Conservation (phyloP, 768 basidiomycete genomes). For the Tylopilus plumbeoviolaceoides region DNA sequence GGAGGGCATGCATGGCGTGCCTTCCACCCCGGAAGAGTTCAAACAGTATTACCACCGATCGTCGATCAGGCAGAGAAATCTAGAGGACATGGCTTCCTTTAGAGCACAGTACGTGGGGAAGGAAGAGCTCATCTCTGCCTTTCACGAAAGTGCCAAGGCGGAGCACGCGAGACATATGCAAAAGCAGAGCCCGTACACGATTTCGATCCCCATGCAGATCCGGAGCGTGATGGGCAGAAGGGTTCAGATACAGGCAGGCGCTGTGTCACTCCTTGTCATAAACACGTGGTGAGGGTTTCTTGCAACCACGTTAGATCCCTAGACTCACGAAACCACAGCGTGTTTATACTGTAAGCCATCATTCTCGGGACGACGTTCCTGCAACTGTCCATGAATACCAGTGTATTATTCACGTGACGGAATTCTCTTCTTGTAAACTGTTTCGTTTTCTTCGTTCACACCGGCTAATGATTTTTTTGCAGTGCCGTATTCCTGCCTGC, state of each 20-base stretch:
- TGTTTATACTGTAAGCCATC: constrained; percentile 31
- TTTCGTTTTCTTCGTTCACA: fast-evolving
- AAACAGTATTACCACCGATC: constrained; percentile 45
- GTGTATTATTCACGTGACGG: constrained; percentile 63
- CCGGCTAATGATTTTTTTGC: background rate
- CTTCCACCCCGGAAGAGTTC: constrained; percentile 53
- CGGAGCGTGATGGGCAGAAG: constrained; percentile 44
- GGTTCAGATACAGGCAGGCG: constrained; percentile 43
- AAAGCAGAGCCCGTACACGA: constrained; percentile 45
- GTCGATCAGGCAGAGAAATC: constrained; percentile 37
- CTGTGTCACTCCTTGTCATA: constrained; percentile 33
- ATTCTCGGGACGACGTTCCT: constrained; percentile 43
- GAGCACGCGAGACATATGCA: constrained; percentile 50
- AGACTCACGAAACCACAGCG: constrained; percentile 30
- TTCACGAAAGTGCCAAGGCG: constrained; percentile 44
- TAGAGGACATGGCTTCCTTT: constrained; percentile 47
- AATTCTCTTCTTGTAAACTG: constrained; percentile 69
- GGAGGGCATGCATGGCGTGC: constrained; percentile 23
- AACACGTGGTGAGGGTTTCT: constrained; percentile 15
- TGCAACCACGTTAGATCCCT: background rate
- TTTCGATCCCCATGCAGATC: constrained; percentile 47
- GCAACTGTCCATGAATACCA: constrained; percentile 36
- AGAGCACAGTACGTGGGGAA: constrained; percentile 43
- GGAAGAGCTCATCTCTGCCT: constrained; percentile 38
- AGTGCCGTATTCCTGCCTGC: constrained; percentile 59